Evolutionary conservation across 1,284 basidiomycete species (phyloP).

Genomic region (Moesziomyces globuligerus): DNA sequence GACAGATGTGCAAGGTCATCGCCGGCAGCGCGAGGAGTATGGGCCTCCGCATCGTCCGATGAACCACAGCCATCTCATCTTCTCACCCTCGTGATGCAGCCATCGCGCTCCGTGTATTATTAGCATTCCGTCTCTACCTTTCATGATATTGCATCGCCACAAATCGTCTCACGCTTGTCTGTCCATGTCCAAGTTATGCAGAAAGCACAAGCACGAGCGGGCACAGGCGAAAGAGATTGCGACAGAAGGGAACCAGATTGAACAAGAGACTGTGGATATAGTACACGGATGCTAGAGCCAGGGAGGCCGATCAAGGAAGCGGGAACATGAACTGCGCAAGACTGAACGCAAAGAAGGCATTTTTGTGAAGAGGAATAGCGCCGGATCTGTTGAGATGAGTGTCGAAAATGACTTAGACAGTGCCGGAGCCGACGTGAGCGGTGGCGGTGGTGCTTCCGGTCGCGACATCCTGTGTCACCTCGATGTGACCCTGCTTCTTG

Average conservation of each 20-base stretch:
- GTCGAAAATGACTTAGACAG: constrained; percentile 32
- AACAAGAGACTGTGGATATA: constrained; percentile 20
- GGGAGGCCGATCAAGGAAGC: not conserved
- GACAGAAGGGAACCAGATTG: constrained; percentile 3
- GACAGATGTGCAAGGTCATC: constrained; percentile 59
- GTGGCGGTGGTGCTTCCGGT: constrained; percentile 77
- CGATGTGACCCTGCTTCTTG: constrained; percentile 74
- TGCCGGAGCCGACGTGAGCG: constrained; percentile 71
- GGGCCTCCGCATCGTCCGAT: constrained; percentile 55
- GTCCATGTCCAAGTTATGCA: too few species aligned
- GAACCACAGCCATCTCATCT: not conserved
- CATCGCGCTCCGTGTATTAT: constrained; percentile 24
- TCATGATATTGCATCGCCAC: too few species aligned
- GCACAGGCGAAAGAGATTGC: too few species aligned
- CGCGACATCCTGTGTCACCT: constrained; percentile 77
- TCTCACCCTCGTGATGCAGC: too few species aligned
- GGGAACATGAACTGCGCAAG: not conserved
- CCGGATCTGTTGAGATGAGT: too few species aligned
- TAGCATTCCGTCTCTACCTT: constrained; percentile 6
- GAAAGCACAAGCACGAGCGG: too few species aligned
- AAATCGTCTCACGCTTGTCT: too few species aligned
- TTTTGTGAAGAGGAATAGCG: constrained; percentile 2
- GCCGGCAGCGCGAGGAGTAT: constrained; percentile 55
- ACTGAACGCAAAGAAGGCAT: not conserved
- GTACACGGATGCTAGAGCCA: constrained; percentile 26